Evolutionary conservation across 345 rosid genomes (phyloP).

Genomic region (Raphanus raphanistrum): DNA sequence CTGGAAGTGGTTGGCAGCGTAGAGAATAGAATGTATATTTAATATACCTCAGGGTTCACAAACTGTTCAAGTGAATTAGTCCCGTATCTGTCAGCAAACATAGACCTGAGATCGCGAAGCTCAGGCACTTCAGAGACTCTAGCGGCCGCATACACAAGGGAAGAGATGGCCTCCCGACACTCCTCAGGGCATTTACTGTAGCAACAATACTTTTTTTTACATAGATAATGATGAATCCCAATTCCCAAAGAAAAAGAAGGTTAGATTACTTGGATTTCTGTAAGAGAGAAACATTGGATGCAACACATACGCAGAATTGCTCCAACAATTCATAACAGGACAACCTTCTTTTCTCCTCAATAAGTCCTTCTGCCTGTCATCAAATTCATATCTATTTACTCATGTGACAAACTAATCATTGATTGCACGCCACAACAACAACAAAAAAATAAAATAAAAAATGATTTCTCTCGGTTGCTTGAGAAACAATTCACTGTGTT

Average conservation of each 20-base stretch:
- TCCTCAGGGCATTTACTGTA: constrained; percentile 52
- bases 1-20: background rate
- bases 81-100: constrained; percentile 65
- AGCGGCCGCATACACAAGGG: constrained; percentile 83
- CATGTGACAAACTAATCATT: background rate
- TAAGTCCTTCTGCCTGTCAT: constrained; percentile 73
- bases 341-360: constrained; percentile 61
- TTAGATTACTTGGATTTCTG: constrained; percentile 55
- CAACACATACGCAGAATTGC: constrained; percentile 52
- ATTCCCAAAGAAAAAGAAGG: background rate
- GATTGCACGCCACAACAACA: background rate
- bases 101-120: constrained; percentile 62
- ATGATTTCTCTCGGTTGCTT: constrained; percentile 3
- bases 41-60: constrained; percentile 58
- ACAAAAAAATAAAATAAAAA: background rate
- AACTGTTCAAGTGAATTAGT: constrained; percentile 45
- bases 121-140: constrained; percentile 84
- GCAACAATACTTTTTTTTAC: background rate
- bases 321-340: constrained; percentile 58
- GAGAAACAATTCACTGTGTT: constrained; percentile 14
- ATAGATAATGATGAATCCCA: background rate
- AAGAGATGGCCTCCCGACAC: constrained; percentile 71
- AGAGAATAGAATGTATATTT: background rate
- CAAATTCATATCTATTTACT: background rate
- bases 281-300: constrained; percentile 53